Conservation (phyloP, 768 basidiomycete genomes). For the Mycena sanguinolenta region DNA sequence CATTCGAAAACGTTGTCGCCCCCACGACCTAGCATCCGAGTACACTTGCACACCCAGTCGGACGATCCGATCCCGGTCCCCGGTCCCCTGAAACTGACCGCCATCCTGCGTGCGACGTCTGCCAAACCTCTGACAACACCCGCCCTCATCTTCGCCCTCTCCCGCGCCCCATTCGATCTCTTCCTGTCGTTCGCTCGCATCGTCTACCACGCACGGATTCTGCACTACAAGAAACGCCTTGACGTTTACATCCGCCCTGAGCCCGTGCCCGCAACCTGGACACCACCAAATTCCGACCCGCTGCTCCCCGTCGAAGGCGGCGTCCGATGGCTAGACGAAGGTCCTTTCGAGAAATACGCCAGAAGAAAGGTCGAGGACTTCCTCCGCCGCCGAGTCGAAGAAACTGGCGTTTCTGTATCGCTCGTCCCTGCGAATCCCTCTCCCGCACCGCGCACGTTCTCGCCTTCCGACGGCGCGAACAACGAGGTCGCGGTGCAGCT, state of each 20-base stretch:
- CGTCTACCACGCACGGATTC: constrained; percentile 67
- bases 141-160: constrained; percentile 55
- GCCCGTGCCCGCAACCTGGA: constrained; percentile 51
- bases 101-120: constrained; percentile 55
- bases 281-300: neutral
- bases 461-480: neutral
- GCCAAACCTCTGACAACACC: constrained; percentile 56
- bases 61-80: constrained; percentile 28
- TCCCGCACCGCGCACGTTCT: constrained; percentile 42
- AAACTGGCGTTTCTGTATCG: constrained; percentile 51
- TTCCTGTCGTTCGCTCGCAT: constrained; percentile 72
- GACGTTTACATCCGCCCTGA: constrained; percentile 73
- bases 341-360: constrained; percentile 51
- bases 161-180: constrained; percentile 63
- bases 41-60: constrained; percentile 51
- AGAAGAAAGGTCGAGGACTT: constrained; percentile 48
- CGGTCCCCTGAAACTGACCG: constrained; percentile 66
- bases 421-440: constrained; percentile 56
- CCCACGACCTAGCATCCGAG: constrained; percentile 55
- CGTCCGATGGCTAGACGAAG: constrained; percentile 51
- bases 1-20: constrained; percentile 33
- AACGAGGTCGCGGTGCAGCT: constrained; percentile 34
- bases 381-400: constrained; percentile 49
- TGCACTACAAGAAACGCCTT: constrained; percentile 72
- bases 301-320: constrained; percentile 44